A percentile compares a stretch with the other conserved stretches of the same genome.
Conservation (phyloP, 192 early-diverging fungal genomes). For the Coemansia aciculifera region DNA sequence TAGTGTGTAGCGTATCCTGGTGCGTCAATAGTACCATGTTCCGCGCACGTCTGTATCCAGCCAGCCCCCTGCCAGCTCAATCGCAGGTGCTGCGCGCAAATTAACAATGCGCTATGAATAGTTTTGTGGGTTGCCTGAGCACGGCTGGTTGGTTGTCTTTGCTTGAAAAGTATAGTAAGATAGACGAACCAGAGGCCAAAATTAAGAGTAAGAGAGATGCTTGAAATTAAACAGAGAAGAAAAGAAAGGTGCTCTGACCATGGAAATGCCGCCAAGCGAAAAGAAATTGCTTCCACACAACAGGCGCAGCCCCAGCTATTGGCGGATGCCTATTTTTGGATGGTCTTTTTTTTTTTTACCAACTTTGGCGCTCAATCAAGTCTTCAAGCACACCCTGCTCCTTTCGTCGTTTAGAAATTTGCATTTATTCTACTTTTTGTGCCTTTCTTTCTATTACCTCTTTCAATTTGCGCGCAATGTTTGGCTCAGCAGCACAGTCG, state of each 20-base stretch:
- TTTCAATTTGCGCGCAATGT: slow-evolving; percentile 21
- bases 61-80: slow-evolving; percentile 14
- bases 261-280: not conserved
- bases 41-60: not conserved
- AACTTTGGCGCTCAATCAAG: no score
- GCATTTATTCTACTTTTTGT: not conserved
- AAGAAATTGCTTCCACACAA: not conserved
- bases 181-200: not conserved
- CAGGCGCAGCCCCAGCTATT: not conserved
- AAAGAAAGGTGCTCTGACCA: not conserved
- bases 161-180: not conserved
- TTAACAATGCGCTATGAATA: slow-evolving; percentile 2
- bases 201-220: not conserved
- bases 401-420: not conserved
- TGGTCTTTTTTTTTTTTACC: not conserved
- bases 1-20: slow-evolving; percentile 16
- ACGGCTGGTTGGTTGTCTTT: not conserved
- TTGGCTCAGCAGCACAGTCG: slow-evolving; percentile 27
- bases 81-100: slow-evolving; percentile 6
- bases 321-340: not conserved
- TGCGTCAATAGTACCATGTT: slow-evolving; percentile 32
- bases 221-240: not conserved
- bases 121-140: not conserved
- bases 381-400: not conserved
- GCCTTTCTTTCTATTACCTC: not conserved